Evolutionary conservation across 2,329 filamentous ascomycete genomes (phyloP).

Genomic region (Stachybotrys elegans): DNA sequence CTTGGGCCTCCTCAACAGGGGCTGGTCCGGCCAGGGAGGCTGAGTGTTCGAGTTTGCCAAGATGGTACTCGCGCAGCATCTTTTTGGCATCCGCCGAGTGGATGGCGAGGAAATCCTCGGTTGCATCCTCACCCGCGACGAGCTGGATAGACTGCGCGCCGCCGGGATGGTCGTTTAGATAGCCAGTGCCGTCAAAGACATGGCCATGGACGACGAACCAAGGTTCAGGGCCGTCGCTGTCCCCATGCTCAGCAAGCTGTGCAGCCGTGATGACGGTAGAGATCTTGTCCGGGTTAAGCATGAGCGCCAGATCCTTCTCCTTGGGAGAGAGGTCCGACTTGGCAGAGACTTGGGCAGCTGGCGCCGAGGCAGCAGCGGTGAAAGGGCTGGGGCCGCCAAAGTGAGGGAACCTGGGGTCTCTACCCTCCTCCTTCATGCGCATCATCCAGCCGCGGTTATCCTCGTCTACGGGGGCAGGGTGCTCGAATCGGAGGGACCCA

Average conservation of each 20-base stretch:
- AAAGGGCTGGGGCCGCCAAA: conserved; percentile 70
- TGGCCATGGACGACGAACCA: conserved; percentile 90
- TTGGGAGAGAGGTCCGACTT: conserved; percentile 35
- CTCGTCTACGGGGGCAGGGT: conserved; percentile 76
- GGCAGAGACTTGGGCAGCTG: conserved; percentile 36
- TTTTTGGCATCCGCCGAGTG: conserved; percentile 88
- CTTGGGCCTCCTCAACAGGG: conserved; percentile 28
- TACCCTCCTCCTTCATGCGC: conserved; percentile 74
- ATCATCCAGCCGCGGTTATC: conserved; percentile 92
- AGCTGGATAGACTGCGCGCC: conserved; percentile 80
- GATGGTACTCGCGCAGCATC: conserved; percentile 84
- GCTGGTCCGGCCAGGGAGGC: conserved; percentile 47
- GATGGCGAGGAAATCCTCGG: conserved; percentile 88
- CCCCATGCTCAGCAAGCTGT: conserved; percentile 56
- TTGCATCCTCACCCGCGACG: conserved; percentile 75
- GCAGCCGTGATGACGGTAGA: conserved; percentile 61
- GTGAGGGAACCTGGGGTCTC: conserved; percentile 67
- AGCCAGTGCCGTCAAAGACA: conserved; percentile 80
- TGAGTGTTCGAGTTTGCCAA: conserved; percentile 66
- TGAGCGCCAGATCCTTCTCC: conserved; percentile 54
- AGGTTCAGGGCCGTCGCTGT: conserved; percentile 59
- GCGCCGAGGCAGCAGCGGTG: background rate
- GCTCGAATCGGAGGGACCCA: conserved; percentile 66
- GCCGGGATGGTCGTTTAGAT: conserved; percentile 78
- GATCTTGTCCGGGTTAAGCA: conserved; percentile 71